phyloP scores from a whole-genome alignment of 2,329 filamentous ascomycete genomes.

The Capronia coronata region DNA sequence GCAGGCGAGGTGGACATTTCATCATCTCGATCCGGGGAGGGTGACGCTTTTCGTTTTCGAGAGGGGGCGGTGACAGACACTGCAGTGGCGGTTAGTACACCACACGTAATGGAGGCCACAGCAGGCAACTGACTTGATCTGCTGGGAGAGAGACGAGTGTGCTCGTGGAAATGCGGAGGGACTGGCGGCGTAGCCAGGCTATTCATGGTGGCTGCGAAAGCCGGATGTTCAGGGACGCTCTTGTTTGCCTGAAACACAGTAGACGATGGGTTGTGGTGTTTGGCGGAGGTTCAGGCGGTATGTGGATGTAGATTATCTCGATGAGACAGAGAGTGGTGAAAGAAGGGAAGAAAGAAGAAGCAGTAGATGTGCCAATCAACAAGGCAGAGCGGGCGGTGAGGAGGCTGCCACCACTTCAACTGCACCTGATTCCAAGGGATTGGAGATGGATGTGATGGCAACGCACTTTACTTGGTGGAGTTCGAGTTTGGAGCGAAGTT shows the following conservation, averaged over 20 bases:
- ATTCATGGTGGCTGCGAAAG: conserved; percentile 49
- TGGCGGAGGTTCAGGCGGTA: background rate
- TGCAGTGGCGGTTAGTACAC: conserved; percentile 14
- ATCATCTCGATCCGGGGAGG: conserved; percentile 47
- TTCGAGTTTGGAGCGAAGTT: background rate
- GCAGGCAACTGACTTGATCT: conserved; percentile 48
- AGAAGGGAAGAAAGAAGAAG: background rate
- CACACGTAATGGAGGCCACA: background rate
- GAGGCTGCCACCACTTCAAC: background rate
- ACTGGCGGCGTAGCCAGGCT: conserved; percentile 53
- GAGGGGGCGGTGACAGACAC: conserved; percentile 36
- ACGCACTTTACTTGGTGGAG: background rate
- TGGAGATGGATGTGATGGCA: background rate
- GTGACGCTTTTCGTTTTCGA: conserved; percentile 73
- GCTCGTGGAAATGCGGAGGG: conserved; percentile 58
- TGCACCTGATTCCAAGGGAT: background rate
- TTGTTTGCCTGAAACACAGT: conserved; percentile 4
- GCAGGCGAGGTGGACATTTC: conserved; percentile 81
- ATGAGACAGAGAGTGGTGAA: background rate
- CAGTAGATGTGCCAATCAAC: background rate
- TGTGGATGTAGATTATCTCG: background rate
- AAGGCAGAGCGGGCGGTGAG: background rate
- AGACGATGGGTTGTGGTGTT: background rate
- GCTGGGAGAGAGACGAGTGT: conserved; percentile 54
- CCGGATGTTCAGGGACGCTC: conserved; percentile 1